These are phyloP conservation scores for Ambrosia artemisiifolia DNA, from an alignment of 129 eudicot genomes.

Conservation along the genomic window DNA sequence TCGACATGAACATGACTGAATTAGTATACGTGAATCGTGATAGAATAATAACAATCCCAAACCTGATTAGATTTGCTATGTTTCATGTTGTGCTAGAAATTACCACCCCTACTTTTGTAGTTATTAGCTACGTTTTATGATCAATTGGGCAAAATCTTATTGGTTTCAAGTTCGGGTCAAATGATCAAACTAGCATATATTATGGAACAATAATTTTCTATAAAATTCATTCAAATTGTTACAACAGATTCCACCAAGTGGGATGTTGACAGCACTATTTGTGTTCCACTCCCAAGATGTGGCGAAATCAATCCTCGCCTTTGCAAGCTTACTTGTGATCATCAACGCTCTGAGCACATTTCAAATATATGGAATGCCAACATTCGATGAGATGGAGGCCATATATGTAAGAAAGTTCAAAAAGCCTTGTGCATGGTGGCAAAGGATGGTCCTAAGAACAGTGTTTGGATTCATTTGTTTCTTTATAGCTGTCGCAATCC, in stretches of 20 bases:
- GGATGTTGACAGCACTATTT: background rate
- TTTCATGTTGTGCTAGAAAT: no score
- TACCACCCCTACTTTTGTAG: no score
- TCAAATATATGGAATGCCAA: constrained; percentile 2
- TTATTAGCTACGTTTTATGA: no score
- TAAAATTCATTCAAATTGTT: background rate
- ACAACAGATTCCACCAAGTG: background rate
- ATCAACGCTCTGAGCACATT: background rate
- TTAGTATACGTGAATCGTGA: no score
- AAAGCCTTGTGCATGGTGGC: constrained; percentile 4
- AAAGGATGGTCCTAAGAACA: background rate
- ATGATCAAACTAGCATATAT: no score
- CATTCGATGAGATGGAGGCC: background rate
- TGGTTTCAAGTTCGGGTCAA: no score
- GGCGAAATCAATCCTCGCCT: background rate
- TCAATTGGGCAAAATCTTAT: no score
- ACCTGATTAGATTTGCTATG: no score
- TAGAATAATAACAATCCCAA: no score
- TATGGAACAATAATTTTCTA: background rate
- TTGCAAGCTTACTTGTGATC: background rate
- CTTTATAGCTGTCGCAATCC: background rate
- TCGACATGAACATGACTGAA: no score
- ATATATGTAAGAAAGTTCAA: background rate
- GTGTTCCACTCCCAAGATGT: constrained; percentile 6
- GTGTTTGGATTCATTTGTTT: background rate